Percentiles rank a stretch among this genome's conserved stretches.
phyloP scores from a whole-genome alignment of 495 filamentous ascomycete genomes.

The Hyaloscypha variabilis region DNA sequence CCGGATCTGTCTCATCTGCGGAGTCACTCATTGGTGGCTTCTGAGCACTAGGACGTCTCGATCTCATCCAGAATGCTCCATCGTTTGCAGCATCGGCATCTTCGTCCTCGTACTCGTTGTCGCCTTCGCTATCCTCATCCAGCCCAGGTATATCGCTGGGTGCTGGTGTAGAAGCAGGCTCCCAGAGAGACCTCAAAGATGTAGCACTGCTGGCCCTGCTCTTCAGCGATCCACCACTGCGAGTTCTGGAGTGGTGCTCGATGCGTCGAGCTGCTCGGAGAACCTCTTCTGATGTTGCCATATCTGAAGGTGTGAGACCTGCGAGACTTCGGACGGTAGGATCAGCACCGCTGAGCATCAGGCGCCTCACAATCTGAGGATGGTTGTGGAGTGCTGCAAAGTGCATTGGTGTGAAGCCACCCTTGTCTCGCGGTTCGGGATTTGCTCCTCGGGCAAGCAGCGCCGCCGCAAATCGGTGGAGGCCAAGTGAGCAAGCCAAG shows the following conservation, averaged over 20 bases:
- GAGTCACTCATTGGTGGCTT: conserved; percentile 46
- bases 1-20: conserved; percentile 31
- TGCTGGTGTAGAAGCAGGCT: conserved; percentile 46
- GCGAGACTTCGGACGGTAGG: conserved; percentile 68
- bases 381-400: conserved; percentile 79
- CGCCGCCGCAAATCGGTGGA: conserved; percentile 76
- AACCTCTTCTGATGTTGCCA: conserved; percentile 66
- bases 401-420: conserved; percentile 83
- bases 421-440: conserved; percentile 73
- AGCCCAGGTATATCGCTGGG: conserved; percentile 43
- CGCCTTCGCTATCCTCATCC: conserved; percentile 42
- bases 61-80: conserved; percentile 39
- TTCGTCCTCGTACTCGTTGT: conserved; percentile 38
- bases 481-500: conserved; percentile 74
- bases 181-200: conserved; percentile 67
- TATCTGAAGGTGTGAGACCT: conserved; percentile 72
- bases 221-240: conserved; percentile 44
- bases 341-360: conserved; percentile 74
- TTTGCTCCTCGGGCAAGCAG: conserved; percentile 81
- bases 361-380: conserved; percentile 71
- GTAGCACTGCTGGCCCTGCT: conserved; percentile 69
- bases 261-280: conserved; percentile 50
- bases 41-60: conserved; percentile 42
- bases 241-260: conserved; percentile 63
- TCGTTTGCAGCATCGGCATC: conserved; percentile 40